These are phyloP conservation scores for Epichloe gansuensis DNA, from an alignment of 2,329 filamentous ascomycete genomes.

Conservation along the genomic window DNA sequence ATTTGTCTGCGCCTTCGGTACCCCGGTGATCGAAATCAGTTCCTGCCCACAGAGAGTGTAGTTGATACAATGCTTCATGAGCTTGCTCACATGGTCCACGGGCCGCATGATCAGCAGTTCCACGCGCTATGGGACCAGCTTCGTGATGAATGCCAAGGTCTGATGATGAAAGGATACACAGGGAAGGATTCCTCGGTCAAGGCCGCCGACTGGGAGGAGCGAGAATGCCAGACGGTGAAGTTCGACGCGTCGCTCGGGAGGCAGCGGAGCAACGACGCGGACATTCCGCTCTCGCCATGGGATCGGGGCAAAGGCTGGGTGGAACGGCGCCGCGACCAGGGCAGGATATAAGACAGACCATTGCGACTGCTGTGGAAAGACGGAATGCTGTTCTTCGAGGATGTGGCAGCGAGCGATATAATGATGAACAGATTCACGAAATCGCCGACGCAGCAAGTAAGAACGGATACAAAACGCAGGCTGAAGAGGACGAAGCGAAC, in stretches of 20 bases:
- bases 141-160: conserved; percentile 68
- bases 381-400: conserved; percentile 56
- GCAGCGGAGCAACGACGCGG: conserved; percentile 59
- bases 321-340: conserved; percentile 42
- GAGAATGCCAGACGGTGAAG: conserved; percentile 57
- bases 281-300: conserved; percentile 43
- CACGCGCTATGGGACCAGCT: conserved; percentile 82
- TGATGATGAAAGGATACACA: conserved; percentile 72
- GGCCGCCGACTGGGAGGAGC: conserved; percentile 62
- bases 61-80: conserved; percentile 92
- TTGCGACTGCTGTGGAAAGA: conserved; percentile 58
- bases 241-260: conserved; percentile 58
- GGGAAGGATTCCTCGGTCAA: conserved; percentile 72
- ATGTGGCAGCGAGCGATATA: conserved; percentile 61
- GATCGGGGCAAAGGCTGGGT: conserved; percentile 62
- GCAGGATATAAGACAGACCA: conserved; percentile 58
- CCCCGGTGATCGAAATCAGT: conserved; percentile 59
- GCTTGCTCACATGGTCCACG: conserved; percentile 75
- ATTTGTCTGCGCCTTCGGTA: conserved; percentile 78
- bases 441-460: conserved; percentile 51
- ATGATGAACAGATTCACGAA: conserved; percentile 52
- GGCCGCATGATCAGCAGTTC: conserved; percentile 73
- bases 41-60: conserved; percentile 68
- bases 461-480: conserved; percentile 70
- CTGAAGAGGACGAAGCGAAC: conserved; percentile 81